Conservation (phyloP, 2,329 filamentous ascomycete species). For the Onygenales sp. region DNA sequence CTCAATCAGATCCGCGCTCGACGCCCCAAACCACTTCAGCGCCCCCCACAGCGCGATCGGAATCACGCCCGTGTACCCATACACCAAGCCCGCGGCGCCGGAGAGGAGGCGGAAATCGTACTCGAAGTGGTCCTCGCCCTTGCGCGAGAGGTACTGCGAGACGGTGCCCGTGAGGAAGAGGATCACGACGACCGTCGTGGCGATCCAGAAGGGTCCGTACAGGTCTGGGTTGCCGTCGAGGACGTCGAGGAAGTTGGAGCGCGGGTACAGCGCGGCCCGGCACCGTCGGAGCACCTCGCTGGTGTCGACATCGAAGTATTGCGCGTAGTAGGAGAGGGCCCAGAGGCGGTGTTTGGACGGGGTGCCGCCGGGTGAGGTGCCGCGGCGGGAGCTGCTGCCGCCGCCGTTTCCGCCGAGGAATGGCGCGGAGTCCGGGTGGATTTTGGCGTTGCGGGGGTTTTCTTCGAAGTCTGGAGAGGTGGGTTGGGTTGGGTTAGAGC, state of each 20-base stretch:
- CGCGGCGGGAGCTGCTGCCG: conserved; percentile 32
- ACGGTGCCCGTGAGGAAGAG: conserved; percentile 93
- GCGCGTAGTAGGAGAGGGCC: conserved; percentile 86
- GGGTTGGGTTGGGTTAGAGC: neutral
- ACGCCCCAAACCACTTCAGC: conserved; percentile 85
- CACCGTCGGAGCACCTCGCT: conserved; percentile 79
- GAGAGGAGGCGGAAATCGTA: conserved; percentile 89
- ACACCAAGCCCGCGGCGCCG: conserved; percentile 83
- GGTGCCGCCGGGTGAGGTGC: conserved; percentile 29
- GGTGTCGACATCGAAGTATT: conserved; percentile 98
- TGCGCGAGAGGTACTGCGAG: conserved; percentile 71
- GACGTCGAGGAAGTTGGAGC: conserved; percentile 91
- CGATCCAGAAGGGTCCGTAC: conserved; percentile 98
- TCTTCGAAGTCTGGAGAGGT: conserved; percentile 58
- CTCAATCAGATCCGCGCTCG: conserved; percentile 85
- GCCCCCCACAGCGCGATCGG: conserved; percentile 78
- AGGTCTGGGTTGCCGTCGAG: conserved; percentile 94
- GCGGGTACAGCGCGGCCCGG: conserved; percentile 78
- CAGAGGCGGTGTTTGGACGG: conserved; percentile 79
- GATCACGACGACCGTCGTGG: conserved; percentile 92
- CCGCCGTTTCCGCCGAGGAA: conserved; percentile 43
- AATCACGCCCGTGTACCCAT: conserved; percentile 86
- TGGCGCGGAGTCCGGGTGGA: conserved; percentile 39
- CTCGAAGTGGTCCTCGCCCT: conserved; percentile 61
- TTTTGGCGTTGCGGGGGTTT: conserved; percentile 41